Evolutionary conservation across 192 early-diverging fungal species (phyloP), one percentile per base, ranked within the genome.

Genomic region (Backusella parvicylindrica): DNA sequence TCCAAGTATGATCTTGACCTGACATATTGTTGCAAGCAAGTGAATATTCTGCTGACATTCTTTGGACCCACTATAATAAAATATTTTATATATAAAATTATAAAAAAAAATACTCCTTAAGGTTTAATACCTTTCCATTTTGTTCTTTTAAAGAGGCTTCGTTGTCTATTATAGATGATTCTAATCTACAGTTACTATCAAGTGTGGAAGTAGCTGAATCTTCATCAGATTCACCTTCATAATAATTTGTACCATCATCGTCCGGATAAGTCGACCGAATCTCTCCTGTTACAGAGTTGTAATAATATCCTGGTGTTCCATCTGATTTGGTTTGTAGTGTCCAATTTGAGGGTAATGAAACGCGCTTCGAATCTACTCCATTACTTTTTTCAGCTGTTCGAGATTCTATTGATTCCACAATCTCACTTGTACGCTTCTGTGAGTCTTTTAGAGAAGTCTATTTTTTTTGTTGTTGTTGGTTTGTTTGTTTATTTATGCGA

Each of bases 281-380:
- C 12, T 81, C 82, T 13, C 72, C 35, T 5, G 82, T 84, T 18
- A 64, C 5, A 6, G 9, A 43, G 41, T 84, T 84, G 21, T 68
- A 76, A 43, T 78, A 84, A 53, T 79, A 84, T 64, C 38, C 70
- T 9, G 50, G 60, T 35, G 56, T 75, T 13, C 79, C 82, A 71
- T 81, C 77, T 28, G 81, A 73, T 11, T 77, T 75, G 0, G 23
- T 53, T 38, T 70, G 35, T 26, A 75, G 5, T 33, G 74, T 75
- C 74, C 74, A 75, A n/a, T 69, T 28, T 31, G 67, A 6, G 5
- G 74, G 68, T 30, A 70, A 47, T 28, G 68, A 70, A 18, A 8
- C 64, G 33, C 64, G 33, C 7, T 23, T 70, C 26, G 53, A 60
- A 60, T 60, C 53, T 28, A 60, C 8, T 13, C 53, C 53, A 60